phyloP scores from a whole-genome alignment of 106 monocot genomes.

The Posidonia australis region DNA sequence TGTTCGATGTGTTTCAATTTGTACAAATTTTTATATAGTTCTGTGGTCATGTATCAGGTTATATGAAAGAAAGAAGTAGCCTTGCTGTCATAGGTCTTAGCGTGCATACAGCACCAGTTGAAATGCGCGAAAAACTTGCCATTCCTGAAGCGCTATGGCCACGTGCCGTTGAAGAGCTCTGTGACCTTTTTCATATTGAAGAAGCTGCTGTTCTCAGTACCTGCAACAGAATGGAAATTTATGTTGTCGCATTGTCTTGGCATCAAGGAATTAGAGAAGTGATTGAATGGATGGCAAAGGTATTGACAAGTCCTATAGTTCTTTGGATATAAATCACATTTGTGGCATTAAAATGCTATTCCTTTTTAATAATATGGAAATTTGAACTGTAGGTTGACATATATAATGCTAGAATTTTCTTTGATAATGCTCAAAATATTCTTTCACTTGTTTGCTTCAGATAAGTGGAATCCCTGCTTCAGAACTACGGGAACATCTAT shows the following conservation, averaged over 20 bases:
- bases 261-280: slow-evolving; percentile 93
- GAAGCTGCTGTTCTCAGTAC: slow-evolving; percentile 99
- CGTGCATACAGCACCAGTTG: slow-evolving; percentile 84
- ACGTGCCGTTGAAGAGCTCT: slow-evolving; percentile 72
- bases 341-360: too few relatives aligned
- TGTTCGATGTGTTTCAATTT: too few relatives aligned
- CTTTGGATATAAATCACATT: too few relatives aligned
- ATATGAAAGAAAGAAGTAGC: slow-evolving; percentile 92
- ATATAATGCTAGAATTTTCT: not conserved
- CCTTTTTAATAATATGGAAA: too few relatives aligned
- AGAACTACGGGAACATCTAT: slow-evolving; percentile 75
- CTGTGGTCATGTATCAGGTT: slow-evolving; percentile 31
- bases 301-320: slow-evolving; percentile 2
- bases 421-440: not conserved
- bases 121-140: slow-evolving; percentile 98
- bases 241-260: slow-evolving; percentile 96
- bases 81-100: slow-evolving; percentile 90
- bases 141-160: slow-evolving; percentile 92
- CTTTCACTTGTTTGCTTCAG: slow-evolving; percentile 24
- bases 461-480: slow-evolving; percentile 80
- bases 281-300: slow-evolving; percentile 97
- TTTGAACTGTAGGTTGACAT: too few relatives aligned
- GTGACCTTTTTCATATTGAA: slow-evolving; percentile 85
- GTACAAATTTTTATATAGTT: too few relatives aligned
- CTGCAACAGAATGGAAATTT: slow-evolving; percentile 97